Base-by-base conservation (phyloP, 805 yeast species). In the fission yeast (Schizosaccharomyces pombe) region DNA sequence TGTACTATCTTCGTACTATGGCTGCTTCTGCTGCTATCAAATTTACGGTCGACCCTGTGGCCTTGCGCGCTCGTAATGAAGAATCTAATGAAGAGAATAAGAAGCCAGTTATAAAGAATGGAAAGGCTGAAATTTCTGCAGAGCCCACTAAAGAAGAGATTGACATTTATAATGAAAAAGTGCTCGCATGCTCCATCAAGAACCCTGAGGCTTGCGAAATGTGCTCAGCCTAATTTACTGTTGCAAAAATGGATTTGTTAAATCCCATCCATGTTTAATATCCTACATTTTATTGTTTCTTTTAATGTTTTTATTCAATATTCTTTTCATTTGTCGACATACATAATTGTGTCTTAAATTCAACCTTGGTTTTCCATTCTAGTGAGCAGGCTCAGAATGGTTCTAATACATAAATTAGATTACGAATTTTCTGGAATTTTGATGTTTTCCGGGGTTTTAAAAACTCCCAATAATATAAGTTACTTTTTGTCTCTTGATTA, bases 141-240 rank as follows among this genome's bases (percentile, higher is more conserved):
- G 72, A 67, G 37, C 71, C 69, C 60, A 66, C 70, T 24, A 89
- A 80, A 49, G 60, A 58, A 61, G 78, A 72, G 43, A 47, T 62
- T 57, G 95, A 89, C 67, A 89, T 89, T 62, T 91, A 72, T 75
- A 85, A 89, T 68, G 82, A 94, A 28, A 81, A 87, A 69, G 97
- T 83, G 33, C 79, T 89, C 70, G 95, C 95, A 34, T 89, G 98
- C 74, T 94, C 96, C 56, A 86, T 91, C 67, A 80, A 83, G 67
- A 89, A 91, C 72, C 96, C 96, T 57, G 97, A 85, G 71, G 78
- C 97, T 53, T 89, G 98, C 71, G 89, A 89, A 65, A 91, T 91
- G 97, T 91, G 98, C 74, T 89, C 97, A 57, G 97, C 97, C 72
- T 91, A 71, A 58, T 16, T 16, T 16, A n/a, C 8, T 11, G n/a